A percentile compares a stretch with the other conserved stretches of the same genome.
These are phyloP conservation scores for Steccherinum ochraceum DNA, from an alignment of 768 basidiomycete genomes.

Conservation along the genomic window DNA sequence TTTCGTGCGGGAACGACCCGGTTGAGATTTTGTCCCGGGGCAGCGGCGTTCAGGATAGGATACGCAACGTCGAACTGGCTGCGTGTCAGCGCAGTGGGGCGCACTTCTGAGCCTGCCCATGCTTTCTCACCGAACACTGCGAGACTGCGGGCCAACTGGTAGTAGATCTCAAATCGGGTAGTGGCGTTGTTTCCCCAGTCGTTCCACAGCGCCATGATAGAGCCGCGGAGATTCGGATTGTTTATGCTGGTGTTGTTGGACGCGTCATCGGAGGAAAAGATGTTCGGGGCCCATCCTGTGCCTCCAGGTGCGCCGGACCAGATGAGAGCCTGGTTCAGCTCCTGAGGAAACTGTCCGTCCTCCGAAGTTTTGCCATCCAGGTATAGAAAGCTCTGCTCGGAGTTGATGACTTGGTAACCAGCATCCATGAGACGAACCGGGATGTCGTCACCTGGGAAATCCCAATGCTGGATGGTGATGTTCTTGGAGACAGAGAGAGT, in stretches of 20 bases:
- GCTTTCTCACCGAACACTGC: constrained; percentile 37
- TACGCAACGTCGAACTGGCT: constrained; percentile 31
- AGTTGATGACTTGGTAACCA: constrained; percentile 24
- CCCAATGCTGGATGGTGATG: constrained; percentile 43
- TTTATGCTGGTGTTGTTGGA: constrained; percentile 20
- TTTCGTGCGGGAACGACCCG: constrained; percentile 27
- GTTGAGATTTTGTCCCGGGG: constrained; percentile 39
- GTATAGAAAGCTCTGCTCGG: constrained; percentile 18
- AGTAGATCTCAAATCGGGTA: constrained; percentile 36
- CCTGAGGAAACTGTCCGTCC: constrained; percentile 26
- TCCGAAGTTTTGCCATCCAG: constrained; percentile 21
- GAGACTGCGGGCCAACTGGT: constrained; percentile 34
- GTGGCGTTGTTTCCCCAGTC: constrained; percentile 43
- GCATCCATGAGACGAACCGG: constrained; percentile 18
- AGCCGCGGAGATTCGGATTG: constrained; percentile 16
- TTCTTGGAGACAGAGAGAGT: constrained; percentile 29
- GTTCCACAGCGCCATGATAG: constrained; percentile 24
- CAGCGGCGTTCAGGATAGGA: constrained; percentile 29
- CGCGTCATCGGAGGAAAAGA: constrained; percentile 18
- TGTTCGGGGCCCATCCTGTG: constrained; percentile 19
- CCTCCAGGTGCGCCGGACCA: constrained; percentile 22
- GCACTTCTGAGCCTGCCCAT: constrained; percentile 35
- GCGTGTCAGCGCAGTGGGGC: constrained; percentile 26
- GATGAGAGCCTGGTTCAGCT: constrained; percentile 24
- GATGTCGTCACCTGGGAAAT: constrained; percentile 18